phyloP scores from a whole-genome alignment of 805 yeast species.

The Ogataea nakhonphanomensis region DNA sequence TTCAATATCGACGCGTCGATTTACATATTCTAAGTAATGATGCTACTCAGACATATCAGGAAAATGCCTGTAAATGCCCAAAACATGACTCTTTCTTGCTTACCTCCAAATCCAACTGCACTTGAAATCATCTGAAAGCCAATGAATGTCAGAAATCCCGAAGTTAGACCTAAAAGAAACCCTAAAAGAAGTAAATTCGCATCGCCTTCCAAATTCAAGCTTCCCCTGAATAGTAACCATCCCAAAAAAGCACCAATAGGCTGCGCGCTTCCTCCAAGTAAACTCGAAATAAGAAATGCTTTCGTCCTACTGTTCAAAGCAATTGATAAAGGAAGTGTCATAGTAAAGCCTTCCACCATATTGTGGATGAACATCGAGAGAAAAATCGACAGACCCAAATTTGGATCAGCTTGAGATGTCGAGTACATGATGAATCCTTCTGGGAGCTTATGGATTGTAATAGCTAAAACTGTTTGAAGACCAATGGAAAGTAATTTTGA shows the following conservation, averaged over 20 bases:
- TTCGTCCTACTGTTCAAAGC: conserved; percentile 59
- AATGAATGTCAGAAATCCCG: conserved; percentile 82
- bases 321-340: conserved; percentile 85
- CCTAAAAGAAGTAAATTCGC: conserved; percentile 52
- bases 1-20: conserved; percentile 4
- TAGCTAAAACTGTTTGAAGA: conserved; percentile 82
- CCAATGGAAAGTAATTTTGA: conserved; percentile 84
- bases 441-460: conserved; percentile 87
- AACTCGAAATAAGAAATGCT: conserved; percentile 63
- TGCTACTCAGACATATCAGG: conserved; percentile 48
- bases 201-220: conserved; percentile 34
- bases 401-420: conserved; percentile 64
- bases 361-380: conserved; percentile 85
- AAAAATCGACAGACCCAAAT: conserved; percentile 76
- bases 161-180: conserved; percentile 62
- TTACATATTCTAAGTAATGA: conserved; percentile 27
- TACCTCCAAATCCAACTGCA: conserved; percentile 76
- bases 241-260: conserved; percentile 87
- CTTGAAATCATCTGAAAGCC: conserved; percentile 84
- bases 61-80: conserved; percentile 63
- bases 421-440: conserved; percentile 91
- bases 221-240: conserved; percentile 41
- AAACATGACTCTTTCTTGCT: conserved; percentile 51
- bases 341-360: conserved; percentile 89
- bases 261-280: conserved; percentile 81